Evolutionary conservation across 331 rosid genomes (phyloP), one percentile per base, ranked within the genome.

Genomic region (Ulmus americana): DNA sequence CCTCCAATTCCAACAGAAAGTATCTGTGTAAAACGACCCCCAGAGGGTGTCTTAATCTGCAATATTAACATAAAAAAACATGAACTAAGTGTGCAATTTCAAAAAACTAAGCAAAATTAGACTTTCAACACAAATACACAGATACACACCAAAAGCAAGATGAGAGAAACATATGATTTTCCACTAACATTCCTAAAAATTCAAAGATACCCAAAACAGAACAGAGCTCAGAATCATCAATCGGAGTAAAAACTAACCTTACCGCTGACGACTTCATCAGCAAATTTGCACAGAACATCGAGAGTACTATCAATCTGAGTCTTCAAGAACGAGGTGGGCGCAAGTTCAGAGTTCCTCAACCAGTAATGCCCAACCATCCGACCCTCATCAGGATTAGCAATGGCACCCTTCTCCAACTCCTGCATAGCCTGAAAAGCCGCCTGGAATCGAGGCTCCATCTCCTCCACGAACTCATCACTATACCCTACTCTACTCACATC

Each of bases 331-430:
- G 85, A 8, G 45, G 14, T 92, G 0, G 98, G 95, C 2, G 98
- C 97, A 7, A 76, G 88, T 45, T 74, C 76, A 9, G 97, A 70
- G 59, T 79, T 87, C 70, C 98, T 73, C 16, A 92, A 76, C 98
- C 98, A 92, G 45, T 92, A 92, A 81, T 92, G 98, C 0, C 98
- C 98, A 35, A 92, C 98, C 98, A 89, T 92, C 16, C 98, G 87
- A 8, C 90, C 80, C 64, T 92, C 98, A 10, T 92, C 98, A 14
- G 98, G 97, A 49, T 92, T 92, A 8, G 98, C 95, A 69, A 92
- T 87, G 52, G 98, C 90, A 1, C 98, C 98, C 5, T 73, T 86
- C 75, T 92, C 98, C 39, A 92, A 69, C 63, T 80, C 88, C 81
- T 61, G 95, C 98, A 92, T 92, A 6, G 95, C 95, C 9, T 47